Evolutionary conservation across 2,329 filamentous ascomycete genomes (phyloP).

Genomic region (Boeremia exigua): DNA sequence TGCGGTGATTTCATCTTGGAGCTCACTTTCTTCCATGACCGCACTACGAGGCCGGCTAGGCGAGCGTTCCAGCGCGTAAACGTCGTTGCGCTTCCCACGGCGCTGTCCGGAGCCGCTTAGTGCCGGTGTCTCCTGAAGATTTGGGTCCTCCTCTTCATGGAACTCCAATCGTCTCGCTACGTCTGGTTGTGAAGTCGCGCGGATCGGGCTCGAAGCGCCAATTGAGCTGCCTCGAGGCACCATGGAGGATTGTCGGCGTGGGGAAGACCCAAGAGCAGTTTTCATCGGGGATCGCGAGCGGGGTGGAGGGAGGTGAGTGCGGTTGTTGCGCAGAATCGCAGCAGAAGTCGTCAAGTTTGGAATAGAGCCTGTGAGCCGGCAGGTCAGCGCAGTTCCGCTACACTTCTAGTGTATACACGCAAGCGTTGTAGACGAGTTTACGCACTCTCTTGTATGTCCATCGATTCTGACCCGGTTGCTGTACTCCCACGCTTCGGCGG

Average conservation of each 20-base stretch:
- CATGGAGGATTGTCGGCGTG: constrained; percentile 65
- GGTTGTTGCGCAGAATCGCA: constrained; percentile 54
- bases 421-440: neutral
- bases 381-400: constrained; percentile 7
- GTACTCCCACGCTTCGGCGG: constrained; percentile 53
- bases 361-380: constrained; percentile 52
- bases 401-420: neutral
- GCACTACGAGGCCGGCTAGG: constrained; percentile 35
- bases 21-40: constrained; percentile 40
- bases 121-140: constrained; percentile 37
- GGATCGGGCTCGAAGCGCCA: constrained; percentile 33
- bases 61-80: constrained; percentile 45
- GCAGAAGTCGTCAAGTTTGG: constrained; percentile 56
- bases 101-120: constrained; percentile 44
- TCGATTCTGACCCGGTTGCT: constrained; percentile 61
- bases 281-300: constrained; percentile 68
- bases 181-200: constrained; percentile 44
- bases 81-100: constrained; percentile 35
- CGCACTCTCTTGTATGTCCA: constrained; percentile 70
- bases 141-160: constrained; percentile 45
- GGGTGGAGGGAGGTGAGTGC: constrained; percentile 55
- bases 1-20: constrained; percentile 39
- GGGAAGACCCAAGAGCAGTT: constrained; percentile 64
- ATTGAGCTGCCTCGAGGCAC: constrained; percentile 60
- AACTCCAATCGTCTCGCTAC: constrained; percentile 66